A percentile compares a stretch with the other conserved stretches of the same genome.
Conservation (phyloP, 2,329 filamentous ascomycete species). For the Alternaria brassicae region DNA sequence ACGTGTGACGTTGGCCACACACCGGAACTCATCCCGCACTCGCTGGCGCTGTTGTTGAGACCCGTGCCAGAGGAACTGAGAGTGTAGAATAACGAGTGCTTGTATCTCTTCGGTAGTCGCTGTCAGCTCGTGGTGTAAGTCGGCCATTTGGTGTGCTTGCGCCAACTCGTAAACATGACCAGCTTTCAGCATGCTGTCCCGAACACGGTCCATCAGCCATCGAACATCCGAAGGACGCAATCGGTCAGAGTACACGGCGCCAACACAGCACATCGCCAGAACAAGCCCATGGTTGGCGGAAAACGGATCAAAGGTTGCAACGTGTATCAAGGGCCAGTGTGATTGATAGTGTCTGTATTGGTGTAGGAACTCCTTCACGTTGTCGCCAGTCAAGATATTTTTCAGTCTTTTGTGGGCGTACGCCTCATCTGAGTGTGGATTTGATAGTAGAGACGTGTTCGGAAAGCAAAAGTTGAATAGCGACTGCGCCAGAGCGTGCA, state of each 20-base stretch:
- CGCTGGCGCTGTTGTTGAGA: slow-evolving; percentile 69
- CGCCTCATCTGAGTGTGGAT: slow-evolving; percentile 41
- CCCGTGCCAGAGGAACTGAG: slow-evolving; percentile 74
- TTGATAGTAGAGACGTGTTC: slow-evolving; percentile 43
- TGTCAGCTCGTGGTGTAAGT: slow-evolving; percentile 49
- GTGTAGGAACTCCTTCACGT: slow-evolving; percentile 73
- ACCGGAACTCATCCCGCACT: slow-evolving; percentile 66
- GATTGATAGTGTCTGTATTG: slow-evolving; percentile 75
- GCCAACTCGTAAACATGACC: slow-evolving; percentile 58
- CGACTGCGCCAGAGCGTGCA: slow-evolving; percentile 55
- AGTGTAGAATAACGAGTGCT: slow-evolving; percentile 67
- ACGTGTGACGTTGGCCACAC: slow-evolving; percentile 65
- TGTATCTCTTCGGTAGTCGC: slow-evolving; percentile 70
- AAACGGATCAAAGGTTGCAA: slow-evolving; percentile 72
- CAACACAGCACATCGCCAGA: slow-evolving; percentile 74
- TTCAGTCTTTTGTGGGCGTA: slow-evolving; percentile 62
- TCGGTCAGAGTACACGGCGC: slow-evolving; percentile 75
- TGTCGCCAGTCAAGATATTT: slow-evolving; percentile 68
- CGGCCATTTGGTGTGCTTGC: slow-evolving; percentile 48
- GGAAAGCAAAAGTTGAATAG: slow-evolving; percentile 61
- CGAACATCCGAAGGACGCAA: slow-evolving; percentile 68
- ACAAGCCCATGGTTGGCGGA: slow-evolving; percentile 72
- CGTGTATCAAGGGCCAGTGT: slow-evolving; percentile 76
- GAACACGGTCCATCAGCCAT: slow-evolving; percentile 71
- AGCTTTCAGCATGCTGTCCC: slow-evolving; percentile 65